Conservation (phyloP, 2,329 filamentous ascomycete genomes). For the Aspergillus sergii region DNA sequence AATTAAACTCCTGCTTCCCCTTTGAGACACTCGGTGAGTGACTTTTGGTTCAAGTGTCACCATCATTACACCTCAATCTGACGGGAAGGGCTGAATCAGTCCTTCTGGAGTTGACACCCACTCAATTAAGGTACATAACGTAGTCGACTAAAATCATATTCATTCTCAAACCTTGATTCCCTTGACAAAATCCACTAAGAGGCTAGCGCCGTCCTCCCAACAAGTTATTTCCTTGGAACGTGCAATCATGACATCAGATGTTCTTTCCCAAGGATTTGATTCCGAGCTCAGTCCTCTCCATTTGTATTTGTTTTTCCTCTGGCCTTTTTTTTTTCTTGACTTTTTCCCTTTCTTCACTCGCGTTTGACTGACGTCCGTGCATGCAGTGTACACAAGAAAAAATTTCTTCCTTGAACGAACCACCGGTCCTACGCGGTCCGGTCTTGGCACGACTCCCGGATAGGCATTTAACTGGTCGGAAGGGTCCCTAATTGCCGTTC, state of each 20-base stretch:
- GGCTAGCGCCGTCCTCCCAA: neutral
- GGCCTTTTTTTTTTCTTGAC: neutral
- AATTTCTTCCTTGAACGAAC: neutral
- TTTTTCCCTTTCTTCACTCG: neutral
- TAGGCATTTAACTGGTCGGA: neutral
- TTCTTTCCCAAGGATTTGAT: neutral
- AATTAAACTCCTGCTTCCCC: neutral
- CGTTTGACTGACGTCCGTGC: too few relatives aligned
- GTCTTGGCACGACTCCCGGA: neutral
- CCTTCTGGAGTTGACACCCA: neutral
- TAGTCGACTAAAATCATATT: neutral
- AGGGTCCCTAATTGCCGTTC: neutral
- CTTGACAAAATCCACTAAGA: neutral
- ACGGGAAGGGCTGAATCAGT: neutral
- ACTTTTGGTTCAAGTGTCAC: neutral
- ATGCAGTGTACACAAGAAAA: neutral
- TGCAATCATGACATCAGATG: slow-evolving; percentile 2
- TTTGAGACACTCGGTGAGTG: neutral
- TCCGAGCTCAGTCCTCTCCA: neutral
- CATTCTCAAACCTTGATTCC: too few relatives aligned
- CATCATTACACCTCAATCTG: neutral
- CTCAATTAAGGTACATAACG: neutral
- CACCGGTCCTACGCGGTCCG: neutral
- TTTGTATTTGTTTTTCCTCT: neutral
- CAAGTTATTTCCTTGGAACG: slow-evolving; percentile 7